Base-by-base conservation (phyloP, 495 filamentous ascomycete species). In the Xylaria intraflava region DNA sequence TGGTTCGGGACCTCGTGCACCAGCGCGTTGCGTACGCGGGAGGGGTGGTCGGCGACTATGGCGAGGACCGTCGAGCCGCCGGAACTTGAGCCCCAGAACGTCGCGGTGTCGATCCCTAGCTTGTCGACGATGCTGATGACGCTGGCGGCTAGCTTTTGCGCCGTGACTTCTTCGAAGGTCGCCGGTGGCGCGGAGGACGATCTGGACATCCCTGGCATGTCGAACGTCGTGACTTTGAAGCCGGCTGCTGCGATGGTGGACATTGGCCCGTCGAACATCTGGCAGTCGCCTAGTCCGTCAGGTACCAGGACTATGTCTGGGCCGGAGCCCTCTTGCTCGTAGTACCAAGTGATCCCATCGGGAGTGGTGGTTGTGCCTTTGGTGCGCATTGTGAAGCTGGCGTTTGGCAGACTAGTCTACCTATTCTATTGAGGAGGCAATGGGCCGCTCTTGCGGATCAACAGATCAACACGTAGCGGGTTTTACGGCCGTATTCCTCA, bases 201-300 rank as follows among this genome's bases (percentile, higher is more conserved):
- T 26, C 64, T 56, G 2, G 61, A 64, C 38, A 66, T 56, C 6
- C 64, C 64, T 16, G 64, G 64, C 64, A 66, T 66, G 33, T 66
- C 64, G 44, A 66, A 66, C 0, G 64, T 64, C 11, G 61, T 66
- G 22, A 66, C 55, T 6, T 51, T 52, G 50, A 66, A 66, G 35
- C 43, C 30, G 3, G 17, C 9, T 31, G 59, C 39, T 35, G 55
- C 52, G 5, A 58, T 44, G 14, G 47, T 10, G 35, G 57, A 39
- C 11, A 58, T 38, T 30, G 51, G 31, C 38, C 53, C 60, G 46
- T 42, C 23, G 49, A 64, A 64, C 30, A 56, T 57, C 14, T 56
- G 33, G 46, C 61, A 58, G 27, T 66, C 64, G 12, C 64, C 64
- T 51, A 64, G 52, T 26, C 64, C 64, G 11, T 62, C 62, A 4